Evolutionary conservation across 23 red algal genomes (phyloP).

Genomic region (Agarophyton chilense): DNA sequence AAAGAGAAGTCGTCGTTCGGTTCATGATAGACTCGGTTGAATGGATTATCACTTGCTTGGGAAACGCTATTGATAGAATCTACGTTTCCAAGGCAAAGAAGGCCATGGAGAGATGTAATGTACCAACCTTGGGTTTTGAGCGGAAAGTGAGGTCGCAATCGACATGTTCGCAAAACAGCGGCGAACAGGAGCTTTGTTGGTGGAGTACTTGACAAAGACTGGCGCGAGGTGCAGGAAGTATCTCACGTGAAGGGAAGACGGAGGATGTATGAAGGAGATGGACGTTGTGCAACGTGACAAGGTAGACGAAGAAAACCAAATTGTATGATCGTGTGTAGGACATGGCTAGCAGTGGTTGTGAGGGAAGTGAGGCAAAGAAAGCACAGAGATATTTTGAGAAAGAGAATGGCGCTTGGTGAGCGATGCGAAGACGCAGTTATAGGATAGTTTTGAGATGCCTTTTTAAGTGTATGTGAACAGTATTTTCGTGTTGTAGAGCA

Average conservation of each 20-base stretch:
- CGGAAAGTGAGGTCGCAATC: background rate
- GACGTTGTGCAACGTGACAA: no score
- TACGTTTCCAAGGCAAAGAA: background rate
- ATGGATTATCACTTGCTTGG: background rate
- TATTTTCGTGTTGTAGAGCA: background rate
- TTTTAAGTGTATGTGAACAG: background rate
- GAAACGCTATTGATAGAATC: background rate
- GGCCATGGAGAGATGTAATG: background rate
- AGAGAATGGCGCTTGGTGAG: no score
- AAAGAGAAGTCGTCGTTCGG: constrained; percentile 20
- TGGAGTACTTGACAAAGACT: no score
- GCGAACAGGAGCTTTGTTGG: no score
- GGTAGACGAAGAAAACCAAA: no score
- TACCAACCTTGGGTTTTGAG: background rate
- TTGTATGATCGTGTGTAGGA: no score
- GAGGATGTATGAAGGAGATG: no score
- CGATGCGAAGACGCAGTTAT: background rate
- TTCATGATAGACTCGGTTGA: constrained; percentile 35
- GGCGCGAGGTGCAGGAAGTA: no score
- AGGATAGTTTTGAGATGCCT: constrained; percentile 7
- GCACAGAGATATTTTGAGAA: no score
- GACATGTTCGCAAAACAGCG: background rate
- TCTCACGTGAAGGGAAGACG: no score
- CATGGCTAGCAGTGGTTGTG: background rate
- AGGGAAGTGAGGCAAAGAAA: background rate